Evolutionary conservation across 106 monocot genomes (phyloP), one percentile per base, ranked within the genome.

Genomic region (Alisma plantagoaquatica): DNA sequence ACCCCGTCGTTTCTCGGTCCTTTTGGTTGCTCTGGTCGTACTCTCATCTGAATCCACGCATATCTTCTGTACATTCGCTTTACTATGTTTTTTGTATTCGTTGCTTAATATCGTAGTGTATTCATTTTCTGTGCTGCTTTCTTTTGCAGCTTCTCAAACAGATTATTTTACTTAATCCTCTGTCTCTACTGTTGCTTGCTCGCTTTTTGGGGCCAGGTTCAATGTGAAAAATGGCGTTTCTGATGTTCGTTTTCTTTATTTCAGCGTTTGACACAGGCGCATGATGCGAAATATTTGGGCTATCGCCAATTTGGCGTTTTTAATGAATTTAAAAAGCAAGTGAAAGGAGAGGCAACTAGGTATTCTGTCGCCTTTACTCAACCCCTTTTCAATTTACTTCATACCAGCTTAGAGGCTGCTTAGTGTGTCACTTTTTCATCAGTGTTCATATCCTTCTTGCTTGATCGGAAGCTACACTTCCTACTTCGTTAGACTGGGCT

Each of bases 311-410:
- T 87, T 11, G 77, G 86, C 57, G 65, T 93, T 31, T 83, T 93
- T 54, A 87, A 73, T 12, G 92, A 93, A 68, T 87, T 93, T 31
- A 83, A 81, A 5, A 83, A 93, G 71, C 73, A 83, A 61, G 42
- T 93, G 55, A 87, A 82, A 63, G 92, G 86, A 64, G 79, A 92
- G 66, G 81, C 74, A 38, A 79, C 75, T 19, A 87, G 79, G 87
- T 93, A 64, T 19, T 38, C 14, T 2, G 23, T 41, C 12, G 3
- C 9, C 49, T 61, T 59, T 38, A 18, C n/a, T 26, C 2, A 12
- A 43, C 11, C 30, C 10, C n/a, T 47, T 54, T 32, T 28, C 14
- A n/a, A n/a, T 46, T 54, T 18, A 3, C 11, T 51, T 52, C 1
- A 1, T 26, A 27, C 4, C 23, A 31, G 3, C 19, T 27, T 61